phyloP scores from a whole-genome alignment of 2,329 filamentous ascomycete genomes.

The Paraconiothyrium brasiliense region DNA sequence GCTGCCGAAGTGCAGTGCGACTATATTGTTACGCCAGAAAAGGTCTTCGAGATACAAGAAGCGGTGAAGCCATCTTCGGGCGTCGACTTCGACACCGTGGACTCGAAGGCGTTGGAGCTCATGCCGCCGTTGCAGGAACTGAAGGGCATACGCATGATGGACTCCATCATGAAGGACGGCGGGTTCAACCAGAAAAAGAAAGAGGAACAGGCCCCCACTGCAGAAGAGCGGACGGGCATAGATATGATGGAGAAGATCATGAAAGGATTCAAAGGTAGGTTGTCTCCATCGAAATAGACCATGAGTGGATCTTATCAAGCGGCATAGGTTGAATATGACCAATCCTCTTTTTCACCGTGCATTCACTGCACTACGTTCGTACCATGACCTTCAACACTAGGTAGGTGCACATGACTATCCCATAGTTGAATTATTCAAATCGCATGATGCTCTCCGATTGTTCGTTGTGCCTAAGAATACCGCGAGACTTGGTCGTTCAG shows the following conservation, averaged over 20 bases:
- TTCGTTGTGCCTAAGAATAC: too few relatives aligned
- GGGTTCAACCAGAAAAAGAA: constrained; percentile 24
- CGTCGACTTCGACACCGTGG: constrained; percentile 52
- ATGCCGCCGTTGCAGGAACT: constrained; percentile 51
- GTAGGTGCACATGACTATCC: too few relatives aligned
- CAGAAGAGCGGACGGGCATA: constrained; percentile 46
- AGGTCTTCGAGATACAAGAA: constrained; percentile 35
- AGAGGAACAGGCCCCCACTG: constrained; percentile 19
- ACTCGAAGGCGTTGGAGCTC: constrained; percentile 48
- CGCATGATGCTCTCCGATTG: too few relatives aligned
- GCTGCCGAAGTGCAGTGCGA: constrained; percentile 55
- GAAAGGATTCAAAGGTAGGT: constrained; percentile 32
- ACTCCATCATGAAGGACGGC: constrained; percentile 40
- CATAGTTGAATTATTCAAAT: too few relatives aligned
- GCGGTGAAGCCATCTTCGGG: constrained; percentile 48
- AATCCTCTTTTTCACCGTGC: too few relatives aligned
- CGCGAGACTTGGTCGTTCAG: too few relatives aligned
- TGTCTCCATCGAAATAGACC: constrained; percentile 10
- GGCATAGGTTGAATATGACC: too few relatives aligned
- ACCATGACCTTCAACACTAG: too few relatives aligned
- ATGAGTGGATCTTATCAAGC: background rate
- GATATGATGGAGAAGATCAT: constrained; percentile 45
- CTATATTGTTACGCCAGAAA: constrained; percentile 51
- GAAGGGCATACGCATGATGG: constrained; percentile 49
- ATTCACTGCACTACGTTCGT: too few relatives aligned